phyloP scores from a whole-genome alignment of 2,329 filamentous ascomycete genomes.

The Neophaeococcomyces aloes region DNA sequence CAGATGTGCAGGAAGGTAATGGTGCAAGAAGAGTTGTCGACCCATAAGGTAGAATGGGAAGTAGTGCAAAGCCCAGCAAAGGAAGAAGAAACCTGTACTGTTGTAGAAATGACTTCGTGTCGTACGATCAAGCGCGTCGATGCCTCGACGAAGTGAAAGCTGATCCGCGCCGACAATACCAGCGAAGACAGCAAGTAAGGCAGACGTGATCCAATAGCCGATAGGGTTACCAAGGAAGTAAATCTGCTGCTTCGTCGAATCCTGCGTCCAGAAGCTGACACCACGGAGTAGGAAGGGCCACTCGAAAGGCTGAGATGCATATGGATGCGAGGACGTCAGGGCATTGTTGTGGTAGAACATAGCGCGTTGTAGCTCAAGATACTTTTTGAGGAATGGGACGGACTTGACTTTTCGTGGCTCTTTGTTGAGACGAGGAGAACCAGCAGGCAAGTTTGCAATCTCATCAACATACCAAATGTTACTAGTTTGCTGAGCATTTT shows the following conservation, averaged over 20 bases:
- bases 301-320: constrained; percentile 86
- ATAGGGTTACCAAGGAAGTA: constrained; percentile 97
- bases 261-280: constrained; percentile 98
- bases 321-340: constrained; percentile 91
- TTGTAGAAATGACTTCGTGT: constrained; percentile 93
- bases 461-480: constrained; percentile 94
- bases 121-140: constrained; percentile 85
- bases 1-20: constrained; percentile 90
- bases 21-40: constrained; percentile 92
- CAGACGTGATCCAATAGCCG: constrained; percentile 94
- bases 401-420: constrained; percentile 68
- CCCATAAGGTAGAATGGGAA: constrained; percentile 98
- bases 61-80: constrained; percentile 95
- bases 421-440: constrained; percentile 63
- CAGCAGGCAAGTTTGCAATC: constrained; percentile 64
- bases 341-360: constrained; percentile 99
- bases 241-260: constrained; percentile 88
- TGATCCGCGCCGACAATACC: constrained; percentile 90
- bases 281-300: constrained; percentile 97
- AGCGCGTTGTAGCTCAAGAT: constrained; percentile 87
- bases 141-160: constrained; percentile 78
- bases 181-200: constrained; percentile 81
- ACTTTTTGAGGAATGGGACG: constrained; percentile 84
- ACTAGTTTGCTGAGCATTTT: constrained; percentile 77
- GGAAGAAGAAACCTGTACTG: constrained; percentile 97